Evolutionary conservation across 345 rosid species (phyloP).

Genomic region (Mangifera indica): DNA sequence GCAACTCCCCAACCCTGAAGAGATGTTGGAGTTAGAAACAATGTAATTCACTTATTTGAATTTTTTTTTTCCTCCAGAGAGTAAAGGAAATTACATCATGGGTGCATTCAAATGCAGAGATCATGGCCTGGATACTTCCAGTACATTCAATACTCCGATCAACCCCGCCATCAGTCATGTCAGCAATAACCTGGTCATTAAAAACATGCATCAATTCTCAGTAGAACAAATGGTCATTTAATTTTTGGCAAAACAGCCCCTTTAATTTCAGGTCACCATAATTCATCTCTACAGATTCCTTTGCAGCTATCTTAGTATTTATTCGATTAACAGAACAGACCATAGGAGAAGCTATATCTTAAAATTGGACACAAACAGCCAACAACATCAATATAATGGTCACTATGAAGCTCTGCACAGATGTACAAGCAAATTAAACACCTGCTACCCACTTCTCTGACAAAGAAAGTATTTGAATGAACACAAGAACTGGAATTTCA

Average conservation of each 20-base stretch:
- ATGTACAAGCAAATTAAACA: conserved; percentile 12
- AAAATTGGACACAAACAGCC: too few relatives aligned
- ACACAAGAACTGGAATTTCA: too few relatives aligned
- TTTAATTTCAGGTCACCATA: neutral
- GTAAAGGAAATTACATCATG: conserved; percentile 59
- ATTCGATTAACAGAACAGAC: too few relatives aligned
- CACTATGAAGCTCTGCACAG: neutral
- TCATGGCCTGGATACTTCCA: conserved; percentile 69
- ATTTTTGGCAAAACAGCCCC: neutral
- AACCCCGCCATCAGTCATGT: conserved; percentile 79
- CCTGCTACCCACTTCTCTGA: conserved; percentile 18
- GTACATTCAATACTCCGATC: conserved; percentile 84
- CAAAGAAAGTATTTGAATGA: neutral
- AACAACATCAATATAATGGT: too few relatives aligned
- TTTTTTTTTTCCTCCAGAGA: conserved; percentile 16
- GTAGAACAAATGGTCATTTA: neutral
- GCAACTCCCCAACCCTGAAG: conserved; percentile 69
- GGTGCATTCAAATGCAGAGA: conserved; percentile 84
- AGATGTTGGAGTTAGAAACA: too few relatives aligned
- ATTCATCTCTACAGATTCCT: neutral
- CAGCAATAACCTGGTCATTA: conserved; percentile 54
- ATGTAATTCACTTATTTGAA: neutral
- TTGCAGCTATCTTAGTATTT: too few relatives aligned
- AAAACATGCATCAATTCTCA: too few relatives aligned
- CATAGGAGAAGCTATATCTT: too few relatives aligned